Conservation (phyloP, 1,139 yeast species). For the Yamadazyma sp. region DNA sequence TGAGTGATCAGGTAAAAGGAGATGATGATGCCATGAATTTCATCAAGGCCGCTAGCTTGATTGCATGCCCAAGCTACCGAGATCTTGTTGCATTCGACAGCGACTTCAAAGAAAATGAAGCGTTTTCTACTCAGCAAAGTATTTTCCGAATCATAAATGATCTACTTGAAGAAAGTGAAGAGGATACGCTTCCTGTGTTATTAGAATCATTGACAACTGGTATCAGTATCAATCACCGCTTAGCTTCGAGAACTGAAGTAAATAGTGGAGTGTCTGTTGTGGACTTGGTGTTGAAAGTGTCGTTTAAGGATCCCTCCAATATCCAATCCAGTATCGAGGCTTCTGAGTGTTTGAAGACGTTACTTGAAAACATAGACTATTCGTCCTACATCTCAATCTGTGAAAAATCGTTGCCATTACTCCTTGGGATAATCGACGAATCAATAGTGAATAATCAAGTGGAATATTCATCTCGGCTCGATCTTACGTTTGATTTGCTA, state of each 20-base stretch:
- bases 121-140: conserved; percentile 23
- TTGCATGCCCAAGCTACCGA: conserved; percentile 55
- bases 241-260: conserved; percentile 30
- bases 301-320: conserved; percentile 75
- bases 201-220: conserved; percentile 68
- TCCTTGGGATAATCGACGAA: conserved; percentile 37
- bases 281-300: conserved; percentile 59
- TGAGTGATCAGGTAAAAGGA: conserved; percentile 12
- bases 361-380: conserved; percentile 49
- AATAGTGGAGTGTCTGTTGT: conserved; percentile 27
- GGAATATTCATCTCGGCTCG: conserved; percentile 58
- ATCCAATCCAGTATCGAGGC: conserved; percentile 68
- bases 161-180: conserved; percentile 66
- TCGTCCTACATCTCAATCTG: conserved; percentile 50
- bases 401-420: conserved; percentile 53
- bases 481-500: conserved; percentile 66
- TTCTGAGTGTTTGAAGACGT: conserved; percentile 54
- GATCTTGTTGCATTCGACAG: conserved; percentile 42
- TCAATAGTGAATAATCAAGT: conserved; percentile 19
- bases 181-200: conserved; percentile 75
- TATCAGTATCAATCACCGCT: conserved; percentile 42
- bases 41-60: conserved; percentile 44
- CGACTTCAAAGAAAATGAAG: conserved; percentile 15
- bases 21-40: conserved; percentile 17
- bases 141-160: conserved; percentile 32